These are phyloP conservation scores for Mimosa pudica DNA, from an alignment of 306 rosid genomes.

Conservation along the genomic window DNA sequence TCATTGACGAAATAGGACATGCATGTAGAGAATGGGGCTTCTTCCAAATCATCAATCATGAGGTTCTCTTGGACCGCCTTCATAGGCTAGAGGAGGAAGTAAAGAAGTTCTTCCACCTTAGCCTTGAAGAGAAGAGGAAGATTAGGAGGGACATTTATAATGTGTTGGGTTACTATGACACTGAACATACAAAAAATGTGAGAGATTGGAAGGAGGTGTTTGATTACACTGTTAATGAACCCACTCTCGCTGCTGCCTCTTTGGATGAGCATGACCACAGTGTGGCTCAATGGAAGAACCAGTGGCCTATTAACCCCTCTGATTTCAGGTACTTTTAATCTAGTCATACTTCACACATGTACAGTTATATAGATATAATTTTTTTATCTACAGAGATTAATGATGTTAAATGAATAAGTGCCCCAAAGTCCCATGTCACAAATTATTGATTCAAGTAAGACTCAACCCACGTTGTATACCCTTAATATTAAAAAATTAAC, in stretches of 20 bases:
- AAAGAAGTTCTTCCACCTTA: neutral
- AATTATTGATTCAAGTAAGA: too few species aligned
- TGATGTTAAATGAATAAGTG: too few species aligned
- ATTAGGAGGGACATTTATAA: neutral
- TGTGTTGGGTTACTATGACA: conserved; percentile 44
- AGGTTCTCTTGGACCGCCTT: neutral
- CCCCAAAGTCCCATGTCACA: too few species aligned
- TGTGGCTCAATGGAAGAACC: conserved; percentile 37
- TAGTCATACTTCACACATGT: neutral
- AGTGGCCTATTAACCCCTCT: conserved; percentile 68
- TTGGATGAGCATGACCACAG: neutral
- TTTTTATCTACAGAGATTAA: too few species aligned
- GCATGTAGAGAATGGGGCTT: conserved; percentile 48
- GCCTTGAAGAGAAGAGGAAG: conserved; percentile 10
- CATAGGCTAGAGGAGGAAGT: neutral
- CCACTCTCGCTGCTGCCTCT: conserved; percentile 40
- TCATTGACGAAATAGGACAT: conserved; percentile 32
- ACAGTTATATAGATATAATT: too few species aligned
- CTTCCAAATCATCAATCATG: conserved; percentile 34
- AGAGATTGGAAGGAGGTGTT: conserved; percentile 69
- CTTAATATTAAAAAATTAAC: too few species aligned
- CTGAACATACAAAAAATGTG: conserved; percentile 57
- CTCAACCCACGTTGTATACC: too few species aligned
- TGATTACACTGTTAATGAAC: conserved; percentile 42
- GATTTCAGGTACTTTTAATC: conserved; percentile 49